Percentiles rank a stretch among this genome's conserved stretches.
Evolutionary conservation across 2,329 filamentous ascomycete species (phyloP).

Genomic region (Neofusicoccum parvum): DNA sequence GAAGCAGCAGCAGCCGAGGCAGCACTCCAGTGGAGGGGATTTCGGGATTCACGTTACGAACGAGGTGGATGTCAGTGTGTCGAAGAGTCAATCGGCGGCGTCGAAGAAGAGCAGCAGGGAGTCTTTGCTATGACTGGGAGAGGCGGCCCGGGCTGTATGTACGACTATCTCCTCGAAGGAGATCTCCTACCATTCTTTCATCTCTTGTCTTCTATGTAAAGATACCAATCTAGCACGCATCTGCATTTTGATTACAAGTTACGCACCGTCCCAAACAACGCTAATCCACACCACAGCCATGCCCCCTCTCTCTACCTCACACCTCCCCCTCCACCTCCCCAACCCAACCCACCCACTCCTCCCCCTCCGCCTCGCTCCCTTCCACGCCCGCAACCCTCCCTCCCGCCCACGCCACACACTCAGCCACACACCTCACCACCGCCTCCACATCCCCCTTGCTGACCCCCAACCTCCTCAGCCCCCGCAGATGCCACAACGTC

Average conservation of each 20-base stretch:
- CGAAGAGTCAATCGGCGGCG: background rate
- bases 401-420: background rate
- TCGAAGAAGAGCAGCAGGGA: background rate
- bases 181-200: background rate
- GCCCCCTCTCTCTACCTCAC: background rate
- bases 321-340: constrained; percentile 16
- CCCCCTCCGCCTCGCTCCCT: background rate
- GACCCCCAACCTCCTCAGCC: constrained; percentile 52
- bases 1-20: background rate
- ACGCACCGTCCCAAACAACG: background rate
- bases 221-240: background rate
- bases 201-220: background rate
- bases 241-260: background rate
- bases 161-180: background rate
- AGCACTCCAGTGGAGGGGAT: background rate
- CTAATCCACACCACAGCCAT: too few species aligned
- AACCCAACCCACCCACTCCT: constrained; percentile 13
- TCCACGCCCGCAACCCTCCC: background rate
- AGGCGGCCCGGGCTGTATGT: background rate
- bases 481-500: constrained; percentile 59
- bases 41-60: background rate
- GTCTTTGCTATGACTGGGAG: background rate
- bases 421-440: constrained; percentile 43
- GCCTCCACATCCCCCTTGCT: constrained; percentile 47
- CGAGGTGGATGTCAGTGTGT: background rate